A percentile compares a stretch with the other conserved stretches of the same genome.
Evolutionary conservation across 148 eudicot species (phyloP).

Genomic region (Talinum fruticosum): DNA sequence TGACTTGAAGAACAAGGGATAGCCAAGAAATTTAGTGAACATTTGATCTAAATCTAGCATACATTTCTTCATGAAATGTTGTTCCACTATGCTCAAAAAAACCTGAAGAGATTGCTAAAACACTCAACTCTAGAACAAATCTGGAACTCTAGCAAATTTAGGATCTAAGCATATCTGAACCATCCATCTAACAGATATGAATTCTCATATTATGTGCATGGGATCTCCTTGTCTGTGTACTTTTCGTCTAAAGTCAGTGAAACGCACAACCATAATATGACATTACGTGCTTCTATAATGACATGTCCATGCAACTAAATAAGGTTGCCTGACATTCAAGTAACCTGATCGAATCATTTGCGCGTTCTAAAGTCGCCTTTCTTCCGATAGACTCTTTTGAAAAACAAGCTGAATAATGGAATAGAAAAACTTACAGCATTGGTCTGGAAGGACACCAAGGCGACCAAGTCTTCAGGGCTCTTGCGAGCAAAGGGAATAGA

Average conservation of each 20-base stretch:
- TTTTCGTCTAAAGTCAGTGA: not conserved
- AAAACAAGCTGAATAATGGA: not conserved
- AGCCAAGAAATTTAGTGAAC: not conserved
- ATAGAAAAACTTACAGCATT: constrained; percentile 49
- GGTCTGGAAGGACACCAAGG: constrained; percentile 72
- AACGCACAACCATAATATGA: not conserved
- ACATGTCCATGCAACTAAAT: not conserved
- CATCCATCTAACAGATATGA: not conserved
- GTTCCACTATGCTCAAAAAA: no score
- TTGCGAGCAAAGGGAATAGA: constrained; percentile 56
- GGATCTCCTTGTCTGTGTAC: not conserved
- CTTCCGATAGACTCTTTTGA: no score
- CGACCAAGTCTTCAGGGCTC: constrained; percentile 46
- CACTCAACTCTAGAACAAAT: not conserved
- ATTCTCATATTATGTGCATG: not conserved
- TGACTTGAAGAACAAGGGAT: not conserved
- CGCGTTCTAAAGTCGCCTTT: not conserved
- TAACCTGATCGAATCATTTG: no score
- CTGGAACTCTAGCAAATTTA: not conserved
- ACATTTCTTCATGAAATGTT: not conserved
- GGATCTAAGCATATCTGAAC: no score
- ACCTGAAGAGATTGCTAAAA: no score
- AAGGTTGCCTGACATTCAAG: not conserved
- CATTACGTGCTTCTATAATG: not conserved
- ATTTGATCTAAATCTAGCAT: not conserved